Percentiles rank a stretch among this genome's conserved stretches.
Evolutionary conservation across 2,329 filamentous ascomycete genomes (phyloP).

Genomic region (Aspergillus phoenicis): DNA sequence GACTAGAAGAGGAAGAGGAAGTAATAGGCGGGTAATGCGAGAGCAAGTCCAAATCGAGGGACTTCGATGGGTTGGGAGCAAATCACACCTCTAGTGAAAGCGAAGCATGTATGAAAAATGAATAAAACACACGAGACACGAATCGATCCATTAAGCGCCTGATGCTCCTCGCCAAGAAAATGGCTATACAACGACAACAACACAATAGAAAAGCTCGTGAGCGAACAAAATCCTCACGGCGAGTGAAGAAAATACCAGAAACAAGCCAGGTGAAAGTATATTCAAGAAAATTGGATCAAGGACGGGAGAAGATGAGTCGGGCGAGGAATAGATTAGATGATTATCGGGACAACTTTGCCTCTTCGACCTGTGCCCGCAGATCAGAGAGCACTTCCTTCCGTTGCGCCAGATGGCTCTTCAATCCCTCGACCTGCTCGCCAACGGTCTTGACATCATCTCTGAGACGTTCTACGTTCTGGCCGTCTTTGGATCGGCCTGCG

Average conservation of each 20-base stretch:
- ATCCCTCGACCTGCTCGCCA: constrained; percentile 88
- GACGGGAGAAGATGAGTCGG: not conserved
- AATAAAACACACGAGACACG: constrained; percentile 14
- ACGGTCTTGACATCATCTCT: constrained; percentile 85
- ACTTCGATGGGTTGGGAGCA: not conserved
- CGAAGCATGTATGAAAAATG: constrained; percentile 3
- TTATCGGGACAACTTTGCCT: constrained; percentile 67
- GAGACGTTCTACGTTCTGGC: constrained; percentile 73
- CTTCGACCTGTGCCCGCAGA: constrained; percentile 79
- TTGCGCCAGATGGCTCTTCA: constrained; percentile 78
- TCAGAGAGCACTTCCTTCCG: constrained; percentile 76
- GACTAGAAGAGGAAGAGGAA: not conserved
- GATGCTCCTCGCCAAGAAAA: constrained; percentile 35
- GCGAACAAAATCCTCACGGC: constrained; percentile 14
- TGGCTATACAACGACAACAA: constrained; percentile 36
- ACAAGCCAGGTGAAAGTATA: constrained; percentile 14
- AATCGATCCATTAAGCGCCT: constrained; percentile 35
- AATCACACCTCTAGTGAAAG: not conserved
- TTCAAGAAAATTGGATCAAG: constrained; percentile 9
- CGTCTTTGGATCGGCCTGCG: constrained; percentile 57
- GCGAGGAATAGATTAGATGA: constrained; percentile 8
- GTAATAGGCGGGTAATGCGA: constrained; percentile 6
- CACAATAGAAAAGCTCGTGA: constrained; percentile 17
- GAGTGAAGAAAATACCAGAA: constrained; percentile 14
- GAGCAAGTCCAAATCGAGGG: not conserved